Evolutionary conservation across 768 basidiomycete genomes (phyloP).

Genomic region (Leucosporidium scottii): DNA sequence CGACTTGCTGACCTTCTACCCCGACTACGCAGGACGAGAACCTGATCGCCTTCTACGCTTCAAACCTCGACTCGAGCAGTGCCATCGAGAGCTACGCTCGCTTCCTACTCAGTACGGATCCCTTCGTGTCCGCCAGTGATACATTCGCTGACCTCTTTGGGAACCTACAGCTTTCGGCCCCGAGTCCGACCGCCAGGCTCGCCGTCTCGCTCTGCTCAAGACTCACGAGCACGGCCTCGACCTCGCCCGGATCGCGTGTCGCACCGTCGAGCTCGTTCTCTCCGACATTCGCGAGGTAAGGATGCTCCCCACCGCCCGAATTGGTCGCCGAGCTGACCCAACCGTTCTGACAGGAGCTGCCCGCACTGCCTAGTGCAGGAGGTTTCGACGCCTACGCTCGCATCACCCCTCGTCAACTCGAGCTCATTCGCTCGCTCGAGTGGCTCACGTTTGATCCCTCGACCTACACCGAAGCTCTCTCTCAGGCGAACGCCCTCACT

Average conservation of each 20-base stretch:
- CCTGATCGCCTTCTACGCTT: slow-evolving; percentile 88
- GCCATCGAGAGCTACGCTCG: slow-evolving; percentile 85
- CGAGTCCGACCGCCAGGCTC: slow-evolving; percentile 49
- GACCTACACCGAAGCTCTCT: slow-evolving; percentile 70
- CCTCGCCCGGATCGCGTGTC: slow-evolving; percentile 66
- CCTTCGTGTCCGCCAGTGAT: background rate
- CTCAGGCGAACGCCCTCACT: slow-evolving; percentile 78
- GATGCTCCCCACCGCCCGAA: slow-evolving; percentile 1
- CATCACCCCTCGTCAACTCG: slow-evolving; percentile 35
- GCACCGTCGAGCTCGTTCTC: slow-evolving; percentile 59
- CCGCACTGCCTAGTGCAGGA: background rate
- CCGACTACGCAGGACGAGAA: slow-evolving; percentile 63
- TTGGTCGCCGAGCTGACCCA: background rate
- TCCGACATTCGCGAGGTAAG: slow-evolving; percentile 53
- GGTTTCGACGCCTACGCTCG: slow-evolving; percentile 17
- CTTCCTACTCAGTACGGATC: slow-evolving; percentile 58
- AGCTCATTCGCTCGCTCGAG: slow-evolving; percentile 79
- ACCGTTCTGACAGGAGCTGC: background rate
- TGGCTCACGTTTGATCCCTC: slow-evolving; percentile 76
- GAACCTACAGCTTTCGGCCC: slow-evolving; percentile 40
- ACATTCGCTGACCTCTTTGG: background rate
- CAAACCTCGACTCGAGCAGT: slow-evolving; percentile 74
- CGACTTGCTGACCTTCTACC: slow-evolving; percentile 46
- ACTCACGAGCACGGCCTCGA: slow-evolving; percentile 81
- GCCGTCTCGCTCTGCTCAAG: slow-evolving; percentile 61